Base-by-base conservation (phyloP, 495 filamentous ascomycete species). In the Aspergillus panamensis region DNA sequence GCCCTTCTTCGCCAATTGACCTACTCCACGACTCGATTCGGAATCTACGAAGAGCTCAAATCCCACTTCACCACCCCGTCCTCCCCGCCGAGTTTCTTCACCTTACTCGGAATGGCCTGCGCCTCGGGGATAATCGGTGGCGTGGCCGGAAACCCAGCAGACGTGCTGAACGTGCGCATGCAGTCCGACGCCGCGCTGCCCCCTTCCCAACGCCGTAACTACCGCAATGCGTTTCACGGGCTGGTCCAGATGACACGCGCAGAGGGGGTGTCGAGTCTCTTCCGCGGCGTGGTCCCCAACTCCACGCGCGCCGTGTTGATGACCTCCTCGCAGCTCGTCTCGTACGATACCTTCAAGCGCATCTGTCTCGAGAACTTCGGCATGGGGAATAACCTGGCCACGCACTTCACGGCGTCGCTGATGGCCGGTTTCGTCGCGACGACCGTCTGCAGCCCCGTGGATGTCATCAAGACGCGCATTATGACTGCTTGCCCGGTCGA, bases 91-190 rank as follows among this genome's bases (percentile, higher is more conserved):
- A 83, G 87, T 3, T 79, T 96, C 47, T 75, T 84, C 1, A 79
- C 84, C 17, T 84, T 98, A 1, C 77, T 97, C 61, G 86, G 80
- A 59, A 89, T 97, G 67, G 87, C 92, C 53, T 86, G 83, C 12
- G 77, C 82, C 17, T 95, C 94, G 2, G 94, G 94, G 47, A 88
- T 96, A 71, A 73, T 96, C 5, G 94, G 94, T 55, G 94, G 94
- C 21, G 69, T 96, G 8, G 88, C 89, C 10, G 94, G 94, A 55
- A 97, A 97, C 73, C 89, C 91, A 0, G 93, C 93, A 55, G 94
- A 98, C 68, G 89, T 98, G 10, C 80, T 97, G 56, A 98, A 98
- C 74, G 94, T 98, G 42, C 91, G 94, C 61, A 98, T 98, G 94
- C 94, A 98, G 72, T 87, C 93, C 76, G 94, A 97, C 69, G 86